phyloP scores from a whole-genome alignment of 2,329 filamentous ascomycete genomes.

The Lasiodiplodia citricola region DNA sequence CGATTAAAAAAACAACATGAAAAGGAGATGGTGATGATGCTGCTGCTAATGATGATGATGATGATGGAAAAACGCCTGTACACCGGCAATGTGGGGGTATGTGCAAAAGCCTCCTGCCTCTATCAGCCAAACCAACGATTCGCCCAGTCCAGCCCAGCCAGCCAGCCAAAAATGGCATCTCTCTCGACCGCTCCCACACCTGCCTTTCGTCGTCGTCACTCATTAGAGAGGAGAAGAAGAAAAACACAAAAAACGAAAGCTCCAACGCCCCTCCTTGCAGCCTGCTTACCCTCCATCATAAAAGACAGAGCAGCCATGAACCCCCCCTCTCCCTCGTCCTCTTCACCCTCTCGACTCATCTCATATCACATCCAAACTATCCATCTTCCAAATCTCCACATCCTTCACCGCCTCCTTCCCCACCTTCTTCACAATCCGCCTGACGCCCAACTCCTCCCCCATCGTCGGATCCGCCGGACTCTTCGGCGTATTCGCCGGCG shows the following conservation, averaged over 20 bases:
- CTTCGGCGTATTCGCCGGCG: conserved; percentile 12
- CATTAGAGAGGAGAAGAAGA: not conserved
- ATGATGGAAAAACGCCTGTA: not conserved
- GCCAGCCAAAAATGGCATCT: too few species aligned
- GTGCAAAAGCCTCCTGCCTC: not conserved
- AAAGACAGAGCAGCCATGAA: not conserved
- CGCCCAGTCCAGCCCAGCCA: not conserved
- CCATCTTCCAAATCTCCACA: conserved; percentile 54
- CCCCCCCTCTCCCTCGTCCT: not conserved
- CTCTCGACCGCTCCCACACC: too few species aligned
- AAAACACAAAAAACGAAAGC: not conserved
- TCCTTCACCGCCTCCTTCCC: conserved; percentile 45
- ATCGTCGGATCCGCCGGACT: conserved; percentile 34
- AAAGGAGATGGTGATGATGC: too few species aligned
- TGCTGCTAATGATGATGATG: too few species aligned
- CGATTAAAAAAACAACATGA: too few species aligned
- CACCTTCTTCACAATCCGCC: conserved; percentile 38
- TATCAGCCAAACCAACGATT: not conserved
- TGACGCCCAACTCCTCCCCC: conserved; percentile 12
- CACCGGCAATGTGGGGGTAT: not conserved
- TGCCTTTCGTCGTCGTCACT: not conserved
- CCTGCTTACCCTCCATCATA: too few species aligned
- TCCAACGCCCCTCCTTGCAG: too few species aligned
- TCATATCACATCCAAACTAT: conserved; percentile 39
- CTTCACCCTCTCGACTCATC: too few species aligned